Evolutionary conservation across 805 yeast species (phyloP), one percentile per base, ranked within the genome.

Genomic region (Starmerella cellae): DNA sequence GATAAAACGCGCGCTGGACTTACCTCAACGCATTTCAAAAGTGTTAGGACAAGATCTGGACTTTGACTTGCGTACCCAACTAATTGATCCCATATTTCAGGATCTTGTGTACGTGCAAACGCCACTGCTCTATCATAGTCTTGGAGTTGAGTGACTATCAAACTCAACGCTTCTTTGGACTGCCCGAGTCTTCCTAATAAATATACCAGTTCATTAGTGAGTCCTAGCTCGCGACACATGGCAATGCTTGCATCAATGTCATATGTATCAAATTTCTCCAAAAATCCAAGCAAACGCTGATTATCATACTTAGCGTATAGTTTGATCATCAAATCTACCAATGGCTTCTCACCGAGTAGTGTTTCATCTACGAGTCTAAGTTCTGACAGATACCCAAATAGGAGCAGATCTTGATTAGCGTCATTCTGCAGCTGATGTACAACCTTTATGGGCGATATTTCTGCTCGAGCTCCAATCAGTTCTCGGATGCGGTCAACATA

Each of bases 151-250:
- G 82, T 79, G 31, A 85, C 75, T 14, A 91, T 84, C 34, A 91
- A 64, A 44, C 67, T 70, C 52, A 88, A 62, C 0, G 97, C 97
- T 47, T 74, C 71, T 47, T 70, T 70, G 43, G 77, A 75, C 50
- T 82, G 81, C 1, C 98, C 97, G 21, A 82, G 77, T 52, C 75
- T 74, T 4, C 94, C 93, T 47, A 83, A 68, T 24, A 91, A 60
- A 54, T 75, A 85, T 0, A 91, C 94, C 32, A 85, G 65, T 54
- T 88, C 97, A 32, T 78, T 74, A 32, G 68, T 69, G 32, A 71
- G 68, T 1, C 68, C 67, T 19, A 68, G 63, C 10, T 57, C 45
- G 46, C 76, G 75, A 53, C 94, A 82, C 1, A 79, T 58, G 13
- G 62, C 59, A n/a, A 87, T 73, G 0, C 95, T 94, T 26, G 57